Percentiles rank a stretch among this genome's conserved stretches.
Conservation (phyloP, 2,329 filamentous ascomycete genomes). For the Chrysoporthe deuterocubensis region DNA sequence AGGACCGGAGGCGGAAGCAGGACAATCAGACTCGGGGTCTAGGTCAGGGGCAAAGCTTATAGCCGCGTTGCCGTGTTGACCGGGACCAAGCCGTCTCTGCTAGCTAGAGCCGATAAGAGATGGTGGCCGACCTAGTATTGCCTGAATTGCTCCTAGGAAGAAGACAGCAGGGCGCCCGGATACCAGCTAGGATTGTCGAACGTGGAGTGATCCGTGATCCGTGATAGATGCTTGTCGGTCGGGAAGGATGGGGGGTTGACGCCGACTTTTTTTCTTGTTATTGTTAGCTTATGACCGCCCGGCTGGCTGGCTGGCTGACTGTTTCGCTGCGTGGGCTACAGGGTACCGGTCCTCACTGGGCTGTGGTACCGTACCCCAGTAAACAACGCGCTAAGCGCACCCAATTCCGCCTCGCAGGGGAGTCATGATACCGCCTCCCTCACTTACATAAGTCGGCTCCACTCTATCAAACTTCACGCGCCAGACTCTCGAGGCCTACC, state of each 20-base stretch:
- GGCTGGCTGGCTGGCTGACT: too few species aligned
- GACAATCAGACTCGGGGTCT: background rate
- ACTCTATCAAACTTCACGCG: background rate
- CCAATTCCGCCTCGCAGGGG: background rate
- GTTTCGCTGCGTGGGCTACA: background rate
- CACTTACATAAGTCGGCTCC: background rate
- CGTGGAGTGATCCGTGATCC: background rate
- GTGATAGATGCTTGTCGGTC: background rate
- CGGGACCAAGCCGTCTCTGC: background rate
- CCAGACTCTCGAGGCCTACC: too few species aligned
- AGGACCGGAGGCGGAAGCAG: background rate
- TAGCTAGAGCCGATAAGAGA: background rate
- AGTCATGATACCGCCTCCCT: background rate
- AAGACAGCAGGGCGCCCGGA: background rate
- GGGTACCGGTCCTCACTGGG: background rate
- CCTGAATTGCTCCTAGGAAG: background rate
- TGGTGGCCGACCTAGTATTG: background rate
- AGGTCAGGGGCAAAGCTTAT: background rate
- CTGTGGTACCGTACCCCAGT: background rate
- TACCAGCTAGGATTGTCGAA: background rate
- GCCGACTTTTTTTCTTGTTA: constrained; percentile 8
- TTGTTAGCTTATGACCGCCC: background rate
- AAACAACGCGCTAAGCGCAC: constrained; percentile 6
- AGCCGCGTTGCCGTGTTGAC: constrained; percentile 12
- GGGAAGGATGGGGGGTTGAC: background rate